These are phyloP conservation scores for Leonotis leonurus DNA, from an alignment of 257 asterid genomes.

Conservation along the genomic window DNA sequence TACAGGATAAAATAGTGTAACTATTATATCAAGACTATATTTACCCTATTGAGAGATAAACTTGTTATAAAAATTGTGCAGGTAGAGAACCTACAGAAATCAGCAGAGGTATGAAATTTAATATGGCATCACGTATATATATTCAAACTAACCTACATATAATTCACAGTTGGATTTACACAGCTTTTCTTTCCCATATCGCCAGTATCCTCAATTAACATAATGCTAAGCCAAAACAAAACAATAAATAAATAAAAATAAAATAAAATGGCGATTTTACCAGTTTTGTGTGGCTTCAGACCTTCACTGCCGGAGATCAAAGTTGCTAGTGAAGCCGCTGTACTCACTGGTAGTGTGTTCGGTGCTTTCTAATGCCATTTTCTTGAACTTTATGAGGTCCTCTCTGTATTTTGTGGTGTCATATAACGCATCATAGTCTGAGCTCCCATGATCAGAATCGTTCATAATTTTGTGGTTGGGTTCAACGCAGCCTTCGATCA, in stretches of 20 bases:
- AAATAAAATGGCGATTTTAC: not conserved
- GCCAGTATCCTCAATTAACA: not conserved
- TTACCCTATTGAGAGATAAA: too few species aligned
- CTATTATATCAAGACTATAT: too few species aligned
- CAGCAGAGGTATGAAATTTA: too few species aligned
- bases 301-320: conserved; percentile 69
- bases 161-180: conserved; percentile 4
- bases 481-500: conserved; percentile 38
- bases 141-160: conserved; percentile 16
- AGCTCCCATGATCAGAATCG: conserved; percentile 48
- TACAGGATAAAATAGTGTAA: too few species aligned
- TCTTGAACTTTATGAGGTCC: conserved; percentile 63
- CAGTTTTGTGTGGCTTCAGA: conserved; percentile 13
- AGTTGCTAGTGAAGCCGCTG: conserved; percentile 70
- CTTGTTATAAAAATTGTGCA: too few species aligned
- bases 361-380: conserved; percentile 63
- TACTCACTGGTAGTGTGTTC: conserved; percentile 46
- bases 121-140: too few species aligned
- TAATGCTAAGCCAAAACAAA: too few species aligned
- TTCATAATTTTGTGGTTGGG: conserved; percentile 36
- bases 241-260: not conserved
- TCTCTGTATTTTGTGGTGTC: conserved; percentile 66
- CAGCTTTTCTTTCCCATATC: not conserved
- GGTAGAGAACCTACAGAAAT: too few species aligned
- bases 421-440: conserved; percentile 45